Evolutionary conservation across 371 early-diverging fungal species (phyloP), one percentile per base, ranked within the genome.

Genomic region (Funneliformis caledonium): DNA sequence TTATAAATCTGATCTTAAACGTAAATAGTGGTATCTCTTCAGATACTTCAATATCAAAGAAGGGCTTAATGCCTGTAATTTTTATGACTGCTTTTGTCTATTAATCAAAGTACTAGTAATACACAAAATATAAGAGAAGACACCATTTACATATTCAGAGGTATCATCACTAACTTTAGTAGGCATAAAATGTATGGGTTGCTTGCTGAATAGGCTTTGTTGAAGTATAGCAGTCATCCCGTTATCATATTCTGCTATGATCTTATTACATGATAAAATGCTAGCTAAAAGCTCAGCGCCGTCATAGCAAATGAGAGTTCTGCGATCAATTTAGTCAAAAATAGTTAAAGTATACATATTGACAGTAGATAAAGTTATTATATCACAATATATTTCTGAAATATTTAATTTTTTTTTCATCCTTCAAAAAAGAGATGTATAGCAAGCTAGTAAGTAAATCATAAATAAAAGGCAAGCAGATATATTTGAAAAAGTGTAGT

Each of bases 111-210:
- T 14, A 68, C 68, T 4, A 68, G n/a, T 4, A 68, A 68, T 33
- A 68, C 68, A 4, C 72, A 72, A 72, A 72, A 72, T 72, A 50
- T 72, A 72, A n/a, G 47, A 45, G 31, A 47, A 72, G 6, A 72
- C 8, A 6, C 72, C 72, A 19, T 72, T 72, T 14, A 68, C 4
- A 37, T 68, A 68, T 68, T 68, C 4, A 4, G n/a, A n/a, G n/a
- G 68, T 31, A 12, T 68, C 68, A 68, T 68, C 31, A 11, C 72
- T 72, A 8, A 72, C 72, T 12, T 7, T 19, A 26, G 50, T 72
- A 72, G 14, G n/a, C 73, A 72, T 72, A 52, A 72, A 72, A 50
- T 72, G 52, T 72, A 72, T 50, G 19, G 52, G 52, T 45, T 72
- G 52, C 33, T 72, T 72, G 52, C 31, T 22, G 26, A 19, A 72